These are phyloP conservation scores for Stagonosporopsis rhizophila DNA, from an alignment of 2,329 filamentous ascomycete genomes.

Conservation along the genomic window DNA sequence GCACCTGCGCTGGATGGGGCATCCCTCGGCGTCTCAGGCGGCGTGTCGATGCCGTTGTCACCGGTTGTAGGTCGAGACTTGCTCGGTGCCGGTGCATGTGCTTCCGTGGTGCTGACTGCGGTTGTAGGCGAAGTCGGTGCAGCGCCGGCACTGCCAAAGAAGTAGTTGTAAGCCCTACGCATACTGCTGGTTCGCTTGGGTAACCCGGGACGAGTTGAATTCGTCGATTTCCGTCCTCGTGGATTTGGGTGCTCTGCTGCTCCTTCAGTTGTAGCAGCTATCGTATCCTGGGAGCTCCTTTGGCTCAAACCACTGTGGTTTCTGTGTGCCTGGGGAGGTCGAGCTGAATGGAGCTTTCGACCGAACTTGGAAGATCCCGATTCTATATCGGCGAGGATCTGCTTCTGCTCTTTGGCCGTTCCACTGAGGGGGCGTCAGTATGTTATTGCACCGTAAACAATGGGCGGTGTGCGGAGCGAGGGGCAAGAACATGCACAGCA, in stretches of 20 bases:
- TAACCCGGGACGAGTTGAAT: slow-evolving; percentile 40
- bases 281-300: slow-evolving; percentile 36
- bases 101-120: slow-evolving; percentile 35
- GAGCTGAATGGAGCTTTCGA: slow-evolving; percentile 38
- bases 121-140: slow-evolving; percentile 38
- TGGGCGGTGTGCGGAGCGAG: slow-evolving; percentile 16
- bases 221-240: slow-evolving; percentile 44
- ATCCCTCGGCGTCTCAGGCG: slow-evolving; percentile 43
- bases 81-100: slow-evolving; percentile 29
- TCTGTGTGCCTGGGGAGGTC: slow-evolving; percentile 29
- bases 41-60: slow-evolving; percentile 43
- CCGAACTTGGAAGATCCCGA: slow-evolving; percentile 48
- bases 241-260: slow-evolving; percentile 37
- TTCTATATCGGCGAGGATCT: slow-evolving; percentile 50
- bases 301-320: slow-evolving; percentile 29
- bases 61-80: slow-evolving; percentile 26
- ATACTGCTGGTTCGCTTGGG: slow-evolving; percentile 50
- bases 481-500: slow-evolving; percentile 5
- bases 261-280: slow-evolving; percentile 39
- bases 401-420: slow-evolving; percentile 47
- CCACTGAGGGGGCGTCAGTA: slow-evolving; percentile 35
- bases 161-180: slow-evolving; percentile 51
- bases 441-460: slow-evolving; percentile 17
- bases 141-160: slow-evolving; percentile 44
- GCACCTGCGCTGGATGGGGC: slow-evolving; percentile 20